Base-by-base conservation (phyloP, 352 stramenopile species). In the Elongisporangium undulatum region DNA sequence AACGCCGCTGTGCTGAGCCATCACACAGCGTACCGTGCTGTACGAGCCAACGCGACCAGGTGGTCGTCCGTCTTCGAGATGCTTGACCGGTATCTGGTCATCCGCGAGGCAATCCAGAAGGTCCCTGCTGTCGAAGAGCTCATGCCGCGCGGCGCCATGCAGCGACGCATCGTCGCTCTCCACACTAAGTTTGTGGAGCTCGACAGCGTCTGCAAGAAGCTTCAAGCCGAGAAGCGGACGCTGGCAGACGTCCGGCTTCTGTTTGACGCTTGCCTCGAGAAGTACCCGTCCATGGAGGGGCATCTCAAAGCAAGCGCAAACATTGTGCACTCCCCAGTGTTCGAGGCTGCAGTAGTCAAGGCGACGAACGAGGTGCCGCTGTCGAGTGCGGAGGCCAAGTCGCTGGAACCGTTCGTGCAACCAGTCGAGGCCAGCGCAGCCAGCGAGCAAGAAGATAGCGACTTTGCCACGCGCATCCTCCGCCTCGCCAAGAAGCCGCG, bases 161-260 rank as follows among this genome's bases (percentile, higher is more conserved):
- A 62, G 38, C 51, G 58, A 7, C 53, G 51, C 41, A 3, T 67
- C 23, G 24, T 19, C 1, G 24, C 22, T 10, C 29, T 72, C 10
- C 13, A 22, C 29, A 21, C 23, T 13, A 53, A 68, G 26, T 41
- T 72, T 15, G 12, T 26, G 10, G 48, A 62, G 54, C 61, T 68
- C 34, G 39, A 68, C 48, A 68, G 61, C 38, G 53, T 63, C 1
- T 69, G 56, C 41, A 58, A 58, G 8, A 68, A 61, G 23, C 54
- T 66, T 2, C 61, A 68, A 45, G 2, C 23, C 4, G 55, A 62
- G 1, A 7, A 16, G 17, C 58, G 45, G n/a, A 52, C 21, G 19
- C 23, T 71, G 45, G 56, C 51, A 3, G 53, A 71, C 5, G 53
- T 57, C 1, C 51, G 64, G 15, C 49, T 51, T 0, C 56, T 63